Evolutionary conservation across 2,329 filamentous ascomycete genomes (phyloP), one percentile per base, ranked within the genome.

Genomic region (Aureobasidium sp.): DNA sequence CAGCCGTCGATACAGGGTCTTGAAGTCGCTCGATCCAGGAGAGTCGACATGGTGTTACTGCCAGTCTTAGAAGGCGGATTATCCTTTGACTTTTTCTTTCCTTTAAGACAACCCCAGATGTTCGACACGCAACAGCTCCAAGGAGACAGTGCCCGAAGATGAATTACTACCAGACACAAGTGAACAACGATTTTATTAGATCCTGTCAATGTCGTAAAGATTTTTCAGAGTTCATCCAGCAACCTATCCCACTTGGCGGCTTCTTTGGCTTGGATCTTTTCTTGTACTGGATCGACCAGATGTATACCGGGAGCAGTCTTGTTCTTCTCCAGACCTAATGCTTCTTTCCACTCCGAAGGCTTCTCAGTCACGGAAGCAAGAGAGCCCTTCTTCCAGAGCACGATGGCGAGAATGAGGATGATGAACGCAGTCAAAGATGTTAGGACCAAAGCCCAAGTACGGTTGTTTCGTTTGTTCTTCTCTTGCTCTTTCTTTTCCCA

Each of bases 401-500:
- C 43, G 40, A 64, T 31, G 15, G 50, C 38, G 3, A 69, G 18
- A 40, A 69, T 6, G 18, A 67, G 36, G 23, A 66, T 7, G 13
- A 61, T 18, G 20, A 66, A 45, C 2, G 38, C 62, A 16, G 61
- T 45, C 50, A 65, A 36, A 10, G 33, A 23, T 10, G 43, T 42
- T 36, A 61, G 61, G 16, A 31, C 40, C 1, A 68, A 29, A 45
- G 54, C 62, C 63, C 63, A 64, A 15, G 55, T 48, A 33, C 45
- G 48, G 20, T 73, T 73, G 53, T 72, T 69, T 13, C 73, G 92
- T 71, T 83, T 88, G 72, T 91, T 89, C 77, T 92, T 88, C 84
- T 90, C 91, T 71, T 89, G 83, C 76, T 94, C 92, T 2, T 87
- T 85, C 65, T 82, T 84, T 75, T 93, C 90, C 85, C 91, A 93